Base-by-base conservation (phyloP, 495 filamentous ascomycete genomes). In the Neurospora sp. region DNA sequence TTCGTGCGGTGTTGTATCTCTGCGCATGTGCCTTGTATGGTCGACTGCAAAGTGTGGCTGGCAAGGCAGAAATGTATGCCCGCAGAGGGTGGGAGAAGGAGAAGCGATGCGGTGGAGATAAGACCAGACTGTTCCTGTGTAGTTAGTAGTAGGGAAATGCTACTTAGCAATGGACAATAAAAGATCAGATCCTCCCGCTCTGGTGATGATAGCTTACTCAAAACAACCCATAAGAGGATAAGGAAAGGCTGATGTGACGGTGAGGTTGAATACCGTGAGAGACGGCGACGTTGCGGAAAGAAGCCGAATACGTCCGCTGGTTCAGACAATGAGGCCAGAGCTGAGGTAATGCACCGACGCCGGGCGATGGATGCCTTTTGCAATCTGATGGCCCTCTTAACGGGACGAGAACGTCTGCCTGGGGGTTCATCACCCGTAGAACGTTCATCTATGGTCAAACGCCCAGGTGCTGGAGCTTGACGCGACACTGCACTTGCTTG, bases 401-500 rank as follows among this genome's bases (percentile, higher is more conserved):
- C 27, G 53, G 27, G 53, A 61, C 6, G 27, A 61, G 27, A 61
- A 35, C 27, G 53, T 27, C 27, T 65, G 53, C 27, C 5, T 37
- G 18, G 53, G 27, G 53, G 14, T 65, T 61, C 53, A 65, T 65
- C 53, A 37, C 7, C 53, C 53, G 53, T 35, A 65, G 53, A 65
- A 65, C 31, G 53, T 37, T 65, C 53, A 18, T 37, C 53, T 65
- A 65, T 35, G 53, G 53, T 65, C 27, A 65, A 65, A 65, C 53
- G 53, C 53, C 7, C 53, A 65, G 22, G 31, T 37, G 5, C 53
- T 7, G 53, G 53, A 65, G 27, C 22, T 42, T 18, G 69, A 27
- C 40, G 20, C 69, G 37, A 31, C 61, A 59, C 40, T 74, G 75
- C 75, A 76, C 75, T 76, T 76, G 75, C 72, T 72, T 72, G 48